Percentiles rank a stretch among this genome's conserved stretches.
Evolutionary conservation across 2,329 filamentous ascomycete genomes (phyloP).

Genomic region (Gliomastix tumulicola): DNA sequence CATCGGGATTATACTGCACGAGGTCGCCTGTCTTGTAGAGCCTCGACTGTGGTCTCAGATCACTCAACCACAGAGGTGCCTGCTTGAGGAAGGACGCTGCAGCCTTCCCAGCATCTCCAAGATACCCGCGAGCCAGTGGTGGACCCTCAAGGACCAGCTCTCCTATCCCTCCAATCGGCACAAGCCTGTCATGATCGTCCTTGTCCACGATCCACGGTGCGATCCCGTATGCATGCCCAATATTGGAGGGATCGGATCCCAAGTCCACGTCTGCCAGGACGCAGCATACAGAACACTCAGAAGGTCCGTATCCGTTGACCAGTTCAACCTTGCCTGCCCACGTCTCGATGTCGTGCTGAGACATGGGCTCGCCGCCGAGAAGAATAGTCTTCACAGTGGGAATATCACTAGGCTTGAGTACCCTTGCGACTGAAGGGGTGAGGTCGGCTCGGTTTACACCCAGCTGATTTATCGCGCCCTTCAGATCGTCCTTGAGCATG

Average conservation of each 20-base stretch:
- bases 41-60: slow-evolving; percentile 2
- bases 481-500: slow-evolving; percentile 4
- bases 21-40: slow-evolving; percentile 41
- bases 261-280: too few species aligned
- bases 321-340: slow-evolving; percentile 10
- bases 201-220: slow-evolving; percentile 17
- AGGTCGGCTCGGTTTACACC: slow-evolving; percentile 7
- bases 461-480: slow-evolving; percentile 6
- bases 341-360: slow-evolving; percentile 18
- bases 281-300: slow-evolving; percentile 21
- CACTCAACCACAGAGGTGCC: too few species aligned
- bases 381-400: slow-evolving; percentile 8
- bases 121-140: slow-evolving; percentile 29
- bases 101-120: slow-evolving; percentile 44
- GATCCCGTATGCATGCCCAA: slow-evolving; percentile 1
- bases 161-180: slow-evolving; percentile 19
- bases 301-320: slow-evolving; percentile 38
- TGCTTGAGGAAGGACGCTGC: slow-evolving; percentile 36
- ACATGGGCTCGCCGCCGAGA: slow-evolving; percentile 19
- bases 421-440: slow-evolving; percentile 3
- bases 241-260: slow-evolving; percentile 3
- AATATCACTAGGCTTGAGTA: slow-evolving; percentile 1
- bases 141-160: slow-evolving; percentile 30
- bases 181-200: slow-evolving; percentile 14
- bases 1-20: slow-evolving; percentile 28